These are phyloP conservation scores for Naumovozyma castellii DNA, from an alignment of 805 yeast genomes.

Conservation along the genomic window DNA sequence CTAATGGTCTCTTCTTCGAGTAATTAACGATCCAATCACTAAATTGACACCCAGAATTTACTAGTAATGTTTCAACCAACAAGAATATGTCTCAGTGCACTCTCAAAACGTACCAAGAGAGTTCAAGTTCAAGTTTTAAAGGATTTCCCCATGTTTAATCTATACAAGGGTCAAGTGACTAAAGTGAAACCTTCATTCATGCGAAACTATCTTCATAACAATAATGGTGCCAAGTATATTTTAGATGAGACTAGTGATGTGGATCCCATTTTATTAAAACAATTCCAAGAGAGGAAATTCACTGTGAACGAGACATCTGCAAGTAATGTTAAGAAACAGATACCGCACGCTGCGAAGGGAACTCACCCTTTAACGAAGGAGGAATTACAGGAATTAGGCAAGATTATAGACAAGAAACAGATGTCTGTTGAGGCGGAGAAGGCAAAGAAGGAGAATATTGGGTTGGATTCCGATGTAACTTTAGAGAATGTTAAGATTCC, in stretches of 20 bases:
- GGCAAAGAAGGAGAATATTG: background rate
- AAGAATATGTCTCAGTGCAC: constrained; percentile 36
- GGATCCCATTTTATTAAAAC: constrained; percentile 10
- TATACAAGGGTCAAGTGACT: constrained; percentile 55
- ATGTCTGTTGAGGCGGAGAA: background rate
- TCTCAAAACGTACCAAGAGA: constrained; percentile 42
- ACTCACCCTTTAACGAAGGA: background rate
- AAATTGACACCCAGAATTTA: background rate
- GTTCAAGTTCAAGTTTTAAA: constrained; percentile 67
- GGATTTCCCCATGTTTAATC: constrained; percentile 56
- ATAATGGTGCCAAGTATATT: constrained; percentile 68
- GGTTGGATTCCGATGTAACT: constrained; percentile 3
- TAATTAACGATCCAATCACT: too few species aligned
- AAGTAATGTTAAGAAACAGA: background rate
- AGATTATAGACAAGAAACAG: background rate
- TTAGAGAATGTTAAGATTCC: constrained; percentile 9
- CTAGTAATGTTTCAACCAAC: constrained; percentile 24
- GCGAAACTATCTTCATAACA: constrained; percentile 66
- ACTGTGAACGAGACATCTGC: background rate
- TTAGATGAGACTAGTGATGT: constrained; percentile 24
- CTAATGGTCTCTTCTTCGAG: too few species aligned
- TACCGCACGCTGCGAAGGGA: background rate
- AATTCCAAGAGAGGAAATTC: constrained; percentile 7
- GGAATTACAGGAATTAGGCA: background rate
- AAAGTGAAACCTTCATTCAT: constrained; percentile 70